Evolutionary conservation across 1,284 basidiomycete genomes (phyloP).

Genomic region (Leccinum huronense): DNA sequence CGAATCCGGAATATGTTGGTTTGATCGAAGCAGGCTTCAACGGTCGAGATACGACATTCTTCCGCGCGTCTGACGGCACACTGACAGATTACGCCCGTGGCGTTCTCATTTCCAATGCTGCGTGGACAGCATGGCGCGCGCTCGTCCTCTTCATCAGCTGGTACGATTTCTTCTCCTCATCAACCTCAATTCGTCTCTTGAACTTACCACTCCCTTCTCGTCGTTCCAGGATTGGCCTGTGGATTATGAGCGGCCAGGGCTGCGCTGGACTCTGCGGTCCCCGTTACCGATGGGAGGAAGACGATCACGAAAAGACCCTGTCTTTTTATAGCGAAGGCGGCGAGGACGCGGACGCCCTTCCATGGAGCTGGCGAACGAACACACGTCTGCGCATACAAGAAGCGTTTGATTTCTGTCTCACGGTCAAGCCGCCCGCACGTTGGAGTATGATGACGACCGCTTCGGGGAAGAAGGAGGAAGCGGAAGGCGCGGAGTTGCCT

Average conservation of each 20-base stretch:
- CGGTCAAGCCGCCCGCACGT: constrained; percentile 40
- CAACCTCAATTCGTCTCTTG: background rate
- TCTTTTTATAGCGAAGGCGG: constrained; percentile 49
- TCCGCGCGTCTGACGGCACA: constrained; percentile 57
- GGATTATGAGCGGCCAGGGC: constrained; percentile 69
- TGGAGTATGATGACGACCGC: constrained; percentile 31
- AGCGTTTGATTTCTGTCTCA: constrained; percentile 77
- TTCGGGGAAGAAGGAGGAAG: constrained; percentile 35
- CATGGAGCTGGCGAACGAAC: constrained; percentile 75
- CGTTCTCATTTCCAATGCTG: constrained; percentile 71
- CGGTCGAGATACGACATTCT: constrained; percentile 69
- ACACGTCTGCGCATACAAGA: constrained; percentile 72
- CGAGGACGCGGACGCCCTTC: constrained; percentile 50
- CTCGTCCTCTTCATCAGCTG: constrained; percentile 64
- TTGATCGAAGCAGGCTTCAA: constrained; percentile 49
- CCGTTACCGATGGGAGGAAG: constrained; percentile 77
- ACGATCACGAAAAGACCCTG: constrained; percentile 59
- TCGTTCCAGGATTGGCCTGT: constrained; percentile 60
- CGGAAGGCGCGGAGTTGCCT: constrained; percentile 31
- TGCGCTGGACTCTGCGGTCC: constrained; percentile 82
- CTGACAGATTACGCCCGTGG: constrained; percentile 72
- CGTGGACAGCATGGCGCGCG: constrained; percentile 70
- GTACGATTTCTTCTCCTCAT: constrained; percentile 36
- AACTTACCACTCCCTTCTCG: background rate
- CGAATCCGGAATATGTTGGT: constrained; percentile 47